A percentile compares a stretch with the other conserved stretches of the same genome.
These are phyloP conservation scores for Citrullus amarus DNA, from an alignment of 306 rosid species.

Conservation along the genomic window DNA sequence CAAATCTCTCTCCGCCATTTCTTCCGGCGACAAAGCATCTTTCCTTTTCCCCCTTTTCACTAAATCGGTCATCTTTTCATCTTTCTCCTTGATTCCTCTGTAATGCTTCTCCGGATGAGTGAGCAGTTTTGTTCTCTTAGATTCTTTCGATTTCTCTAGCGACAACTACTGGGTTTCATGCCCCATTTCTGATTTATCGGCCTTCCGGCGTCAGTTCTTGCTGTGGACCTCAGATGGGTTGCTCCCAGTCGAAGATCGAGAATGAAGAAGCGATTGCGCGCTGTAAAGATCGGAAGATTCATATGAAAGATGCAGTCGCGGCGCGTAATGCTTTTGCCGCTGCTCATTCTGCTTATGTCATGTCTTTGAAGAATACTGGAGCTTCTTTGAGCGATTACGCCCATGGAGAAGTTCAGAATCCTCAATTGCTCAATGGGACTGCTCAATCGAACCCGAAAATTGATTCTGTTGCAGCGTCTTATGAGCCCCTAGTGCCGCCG, in stretches of 20 bases:
- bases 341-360: conserved; percentile 57
- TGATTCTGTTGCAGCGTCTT: conserved; percentile 26
- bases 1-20: conserved; percentile 3
- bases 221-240: conserved; percentile 44
- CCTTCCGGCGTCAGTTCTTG: background rate
- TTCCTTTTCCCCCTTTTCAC: background rate
- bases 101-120: background rate
- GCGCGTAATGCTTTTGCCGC: conserved; percentile 87
- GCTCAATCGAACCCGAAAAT: background rate
- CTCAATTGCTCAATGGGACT: conserved; percentile 9
- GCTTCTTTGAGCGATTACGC: conserved; percentile 77
- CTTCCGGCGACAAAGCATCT: background rate
- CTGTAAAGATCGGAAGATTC: conserved; percentile 65
- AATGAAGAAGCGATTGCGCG: conserved; percentile 84
- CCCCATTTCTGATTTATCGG: background rate
- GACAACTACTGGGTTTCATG: background rate
- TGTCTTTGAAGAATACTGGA: conserved; percentile 62
- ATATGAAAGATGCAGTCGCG: conserved; percentile 58
- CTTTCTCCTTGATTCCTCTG: background rate
- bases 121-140: background rate
- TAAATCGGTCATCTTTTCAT: background rate
- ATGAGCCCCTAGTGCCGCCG: conserved; percentile 36
- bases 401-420: conserved; percentile 47
- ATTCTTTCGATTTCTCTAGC: background rate
- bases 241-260: conserved; percentile 86